Conservation (phyloP, 2,329 filamentous ascomycete genomes). For the Hymenoscyphus linearis region DNA sequence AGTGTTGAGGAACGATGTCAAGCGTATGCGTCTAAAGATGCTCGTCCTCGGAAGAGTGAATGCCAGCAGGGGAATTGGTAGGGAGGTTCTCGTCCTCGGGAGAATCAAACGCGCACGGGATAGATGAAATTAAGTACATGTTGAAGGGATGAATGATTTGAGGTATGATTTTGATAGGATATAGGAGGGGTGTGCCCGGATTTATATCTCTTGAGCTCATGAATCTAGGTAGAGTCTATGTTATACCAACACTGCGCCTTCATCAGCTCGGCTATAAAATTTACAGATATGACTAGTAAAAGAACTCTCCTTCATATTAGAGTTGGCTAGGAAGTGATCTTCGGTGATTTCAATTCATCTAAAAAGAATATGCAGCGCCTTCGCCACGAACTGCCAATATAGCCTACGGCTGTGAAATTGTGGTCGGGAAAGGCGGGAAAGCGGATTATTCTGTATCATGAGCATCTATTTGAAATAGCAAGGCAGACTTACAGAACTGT, state of each 20-base stretch:
- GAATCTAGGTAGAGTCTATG: not conserved
- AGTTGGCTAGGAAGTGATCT: not conserved
- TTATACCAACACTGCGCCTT: not conserved
- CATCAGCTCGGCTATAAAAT: not conserved
- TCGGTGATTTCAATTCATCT: not conserved
- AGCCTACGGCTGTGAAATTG: not conserved
- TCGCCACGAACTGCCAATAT: not conserved
- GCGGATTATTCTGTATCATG: not conserved
- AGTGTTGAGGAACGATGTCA: not conserved
- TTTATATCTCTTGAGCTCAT: not conserved
- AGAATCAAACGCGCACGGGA: no score
- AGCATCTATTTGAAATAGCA: not conserved
- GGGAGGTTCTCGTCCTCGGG: not conserved
- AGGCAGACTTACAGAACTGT: not conserved
- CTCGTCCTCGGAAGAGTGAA: not conserved
- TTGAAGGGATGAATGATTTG: not conserved
- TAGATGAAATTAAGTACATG: not conserved
- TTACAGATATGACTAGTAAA: not conserved
- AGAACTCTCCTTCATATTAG: not conserved
- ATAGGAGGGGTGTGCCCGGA: not conserved
- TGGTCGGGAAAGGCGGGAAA: not conserved
- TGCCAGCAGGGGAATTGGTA: not conserved
- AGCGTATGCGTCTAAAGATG: not conserved
- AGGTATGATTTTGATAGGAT: not conserved
- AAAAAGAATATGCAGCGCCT: not conserved